Conservation (phyloP, 2,329 filamentous ascomycete genomes). For the Zymoseptoria crescenta region DNA sequence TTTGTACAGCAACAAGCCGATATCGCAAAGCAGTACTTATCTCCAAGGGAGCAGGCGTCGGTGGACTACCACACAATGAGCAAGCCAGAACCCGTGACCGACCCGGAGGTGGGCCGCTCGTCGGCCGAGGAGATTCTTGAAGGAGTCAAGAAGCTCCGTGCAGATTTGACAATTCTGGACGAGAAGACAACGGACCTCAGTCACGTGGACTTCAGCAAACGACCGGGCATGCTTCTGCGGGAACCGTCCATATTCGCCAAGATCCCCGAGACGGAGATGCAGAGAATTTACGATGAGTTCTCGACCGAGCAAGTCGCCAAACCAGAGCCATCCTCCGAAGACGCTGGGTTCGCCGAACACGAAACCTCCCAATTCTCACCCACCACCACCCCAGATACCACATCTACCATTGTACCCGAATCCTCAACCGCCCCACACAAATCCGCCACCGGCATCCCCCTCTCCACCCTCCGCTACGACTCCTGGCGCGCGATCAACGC, state of each 20-base stretch:
- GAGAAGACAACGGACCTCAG: constrained; percentile 12
- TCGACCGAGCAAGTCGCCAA: constrained; percentile 31
- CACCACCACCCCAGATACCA: neutral
- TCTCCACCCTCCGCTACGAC: constrained; percentile 41
- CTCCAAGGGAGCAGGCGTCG: constrained; percentile 1
- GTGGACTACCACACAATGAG: constrained; percentile 7
- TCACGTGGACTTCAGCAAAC: constrained; percentile 27
- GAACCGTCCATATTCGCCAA: constrained; percentile 7
- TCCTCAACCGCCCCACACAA: neutral
- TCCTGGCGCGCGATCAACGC: constrained; percentile 44
- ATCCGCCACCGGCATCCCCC: constrained; percentile 27
- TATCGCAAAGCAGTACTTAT: constrained; percentile 5
- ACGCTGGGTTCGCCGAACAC: neutral
- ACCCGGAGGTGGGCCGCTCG: neutral
- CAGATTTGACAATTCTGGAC: constrained; percentile 21
- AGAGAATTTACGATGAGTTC: constrained; percentile 37
- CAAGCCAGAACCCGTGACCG: neutral
- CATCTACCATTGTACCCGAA: too few species aligned
- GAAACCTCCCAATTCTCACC: neutral
- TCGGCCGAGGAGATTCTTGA: neutral
- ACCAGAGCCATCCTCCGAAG: neutral
- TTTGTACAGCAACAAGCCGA: constrained; percentile 19
- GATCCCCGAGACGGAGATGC: constrained; percentile 25
- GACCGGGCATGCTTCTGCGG: constrained; percentile 31
- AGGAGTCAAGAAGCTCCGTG: constrained; percentile 12